A percentile compares a stretch with the other conserved stretches of the same genome.
Evolutionary conservation across 495 filamentous ascomycete genomes (phyloP).

Genomic region (Talaromyces stipitatus): DNA sequence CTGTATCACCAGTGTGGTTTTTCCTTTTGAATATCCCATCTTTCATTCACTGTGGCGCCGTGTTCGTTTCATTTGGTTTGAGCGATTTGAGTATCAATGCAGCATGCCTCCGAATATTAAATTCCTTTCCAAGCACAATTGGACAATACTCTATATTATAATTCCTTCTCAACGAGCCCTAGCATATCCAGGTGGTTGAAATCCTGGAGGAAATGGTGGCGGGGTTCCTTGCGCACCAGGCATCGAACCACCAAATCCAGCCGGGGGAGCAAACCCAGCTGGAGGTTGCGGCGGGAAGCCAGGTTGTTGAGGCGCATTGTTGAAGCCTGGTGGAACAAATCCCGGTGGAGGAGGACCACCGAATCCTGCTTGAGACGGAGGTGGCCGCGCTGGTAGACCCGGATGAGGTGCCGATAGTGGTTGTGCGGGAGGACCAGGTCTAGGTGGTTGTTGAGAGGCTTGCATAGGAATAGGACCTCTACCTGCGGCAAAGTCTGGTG

Average conservation of each 20-base stretch:
- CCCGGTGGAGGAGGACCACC: conserved; percentile 54
- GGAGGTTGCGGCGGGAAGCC: conserved; percentile 36
- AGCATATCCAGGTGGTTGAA: conserved; percentile 42
- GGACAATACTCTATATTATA: not conserved
- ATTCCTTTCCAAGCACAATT: not conserved
- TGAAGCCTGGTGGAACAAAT: conserved; percentile 53
- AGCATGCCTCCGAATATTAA: not conserved
- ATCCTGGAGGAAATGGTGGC: conserved; percentile 40
- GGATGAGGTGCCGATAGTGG: conserved; percentile 61
- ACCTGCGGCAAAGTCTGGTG: conserved; percentile 24
- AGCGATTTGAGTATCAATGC: not conserved
- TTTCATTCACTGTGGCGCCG: not conserved
- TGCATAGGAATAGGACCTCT: conserved; percentile 30
- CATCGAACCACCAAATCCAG: conserved; percentile 40
- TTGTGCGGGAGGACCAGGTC: conserved; percentile 33
- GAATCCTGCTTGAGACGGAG: conserved; percentile 69
- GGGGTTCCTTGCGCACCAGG: conserved; percentile 24
- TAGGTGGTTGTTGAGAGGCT: conserved; percentile 29
- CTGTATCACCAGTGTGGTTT: not conserved
- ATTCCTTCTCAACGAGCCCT: conserved; percentile 26
- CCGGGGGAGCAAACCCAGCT: conserved; percentile 47
- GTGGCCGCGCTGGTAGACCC: conserved; percentile 70
- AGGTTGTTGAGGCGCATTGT: conserved; percentile 33
- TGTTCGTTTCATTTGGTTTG: not conserved
- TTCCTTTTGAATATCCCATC: not conserved